These are phyloP conservation scores for Trametes cingulata DNA, from an alignment of 768 basidiomycete species.

Conservation along the genomic window DNA sequence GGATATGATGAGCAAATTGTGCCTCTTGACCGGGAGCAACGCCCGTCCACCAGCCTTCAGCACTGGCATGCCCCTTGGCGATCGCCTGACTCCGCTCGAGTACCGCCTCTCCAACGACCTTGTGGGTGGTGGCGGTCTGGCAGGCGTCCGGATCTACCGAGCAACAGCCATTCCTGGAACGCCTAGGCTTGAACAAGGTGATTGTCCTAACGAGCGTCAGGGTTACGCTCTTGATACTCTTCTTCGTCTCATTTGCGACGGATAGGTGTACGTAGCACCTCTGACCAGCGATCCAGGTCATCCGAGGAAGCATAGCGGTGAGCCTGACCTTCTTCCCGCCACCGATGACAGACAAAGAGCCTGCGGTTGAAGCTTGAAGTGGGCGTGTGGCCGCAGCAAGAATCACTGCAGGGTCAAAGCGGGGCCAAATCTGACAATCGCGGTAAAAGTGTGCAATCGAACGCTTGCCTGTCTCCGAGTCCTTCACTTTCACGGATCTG, in stretches of 20 bases:
- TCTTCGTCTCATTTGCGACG: slow-evolving; percentile 69
- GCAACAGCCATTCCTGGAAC: slow-evolving; percentile 33
- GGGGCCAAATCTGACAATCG: slow-evolving; percentile 77
- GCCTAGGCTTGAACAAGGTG: slow-evolving; percentile 61
- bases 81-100: slow-evolving; percentile 68
- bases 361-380: slow-evolving; percentile 56
- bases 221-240: slow-evolving; percentile 62
- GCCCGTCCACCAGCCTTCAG: slow-evolving; percentile 90
- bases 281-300: slow-evolving; percentile 83
- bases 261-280: slow-evolving; percentile 64
- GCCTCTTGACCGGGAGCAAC: slow-evolving; percentile 60
- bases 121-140: slow-evolving; percentile 59
- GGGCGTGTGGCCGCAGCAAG: slow-evolving; percentile 63
- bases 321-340: slow-evolving; percentile 53
- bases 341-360: slow-evolving; percentile 62
- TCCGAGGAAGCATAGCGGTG: slow-evolving; percentile 66
- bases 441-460: slow-evolving; percentile 92
- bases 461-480: slow-evolving; percentile 53
- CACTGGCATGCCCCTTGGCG: slow-evolving; percentile 70
- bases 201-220: slow-evolving; percentile 66
- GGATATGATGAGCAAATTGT: slow-evolving; percentile 68
- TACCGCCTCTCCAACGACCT: slow-evolving; percentile 62
- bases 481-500: slow-evolving; percentile 77
- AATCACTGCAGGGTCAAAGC: slow-evolving; percentile 58
- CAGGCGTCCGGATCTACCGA: slow-evolving; percentile 57